Conservation (phyloP, 108 stramenopile species). For the Mediolabrus comicus region DNA sequence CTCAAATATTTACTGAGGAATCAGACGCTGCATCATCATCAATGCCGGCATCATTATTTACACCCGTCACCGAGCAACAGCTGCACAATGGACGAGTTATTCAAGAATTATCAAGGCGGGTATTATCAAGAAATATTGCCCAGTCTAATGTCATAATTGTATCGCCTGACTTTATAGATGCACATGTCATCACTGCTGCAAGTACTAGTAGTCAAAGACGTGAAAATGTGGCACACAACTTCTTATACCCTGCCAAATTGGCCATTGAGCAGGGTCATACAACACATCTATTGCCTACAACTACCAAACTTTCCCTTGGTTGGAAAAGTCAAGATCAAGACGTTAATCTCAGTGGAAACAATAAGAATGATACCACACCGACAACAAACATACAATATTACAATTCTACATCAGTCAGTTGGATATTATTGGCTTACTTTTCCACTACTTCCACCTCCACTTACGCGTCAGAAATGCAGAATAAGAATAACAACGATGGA, state of each 20-base stretch:
- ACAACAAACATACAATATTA: neutral
- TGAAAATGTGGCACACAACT: neutral
- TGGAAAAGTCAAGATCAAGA: too few species aligned
- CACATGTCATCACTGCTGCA: too few species aligned
- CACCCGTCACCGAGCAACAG: slow-evolving; percentile 3
- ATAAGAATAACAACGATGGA: slow-evolving; percentile 2
- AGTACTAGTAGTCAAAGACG: too few species aligned
- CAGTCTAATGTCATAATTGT: slow-evolving; percentile 45
- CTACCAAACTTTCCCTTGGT: slow-evolving; percentile 28
- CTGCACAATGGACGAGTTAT: slow-evolving; percentile 35
- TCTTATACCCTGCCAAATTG: slow-evolving; percentile 14
- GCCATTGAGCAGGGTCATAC: slow-evolving; percentile 23
- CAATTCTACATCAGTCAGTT: slow-evolving; percentile 30
- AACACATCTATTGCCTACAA: neutral
- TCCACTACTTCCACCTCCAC: slow-evolving; percentile 4
- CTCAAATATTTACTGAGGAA: too few species aligned
- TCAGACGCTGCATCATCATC: too few species aligned
- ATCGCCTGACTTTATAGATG: slow-evolving; percentile 17
- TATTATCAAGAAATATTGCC: slow-evolving; percentile 46
- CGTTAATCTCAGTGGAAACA: too few species aligned
- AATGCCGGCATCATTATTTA: neutral
- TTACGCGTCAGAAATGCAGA: neutral
- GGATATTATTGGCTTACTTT: slow-evolving; percentile 28
- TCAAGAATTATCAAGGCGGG: slow-evolving; percentile 37
- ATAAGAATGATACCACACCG: too few species aligned